Evolutionary conservation across 352 stramenopile species (phyloP).

Genomic region (Globisporangium nagaii): DNA sequence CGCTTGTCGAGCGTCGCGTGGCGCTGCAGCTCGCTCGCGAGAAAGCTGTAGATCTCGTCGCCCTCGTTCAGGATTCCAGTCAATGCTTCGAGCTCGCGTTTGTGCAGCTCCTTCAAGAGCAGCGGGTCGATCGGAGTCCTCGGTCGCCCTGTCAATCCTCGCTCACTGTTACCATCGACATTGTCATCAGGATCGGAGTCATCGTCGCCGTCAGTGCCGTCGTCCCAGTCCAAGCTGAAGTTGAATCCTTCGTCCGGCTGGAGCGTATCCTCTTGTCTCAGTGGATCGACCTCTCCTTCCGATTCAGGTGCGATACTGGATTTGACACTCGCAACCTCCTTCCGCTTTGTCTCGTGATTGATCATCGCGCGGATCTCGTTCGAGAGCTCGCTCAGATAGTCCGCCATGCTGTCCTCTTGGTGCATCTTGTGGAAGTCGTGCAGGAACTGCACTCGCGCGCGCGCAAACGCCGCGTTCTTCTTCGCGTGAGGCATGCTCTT

Average conservation of each 20-base stretch:
- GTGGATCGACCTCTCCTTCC: too few species aligned
- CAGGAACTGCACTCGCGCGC: slow-evolving; percentile 35
- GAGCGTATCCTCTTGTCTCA: neutral
- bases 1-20: slow-evolving; percentile 21
- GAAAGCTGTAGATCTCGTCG: slow-evolving; percentile 58
- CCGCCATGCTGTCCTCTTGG: slow-evolving; percentile 37
- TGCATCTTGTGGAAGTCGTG: slow-evolving; percentile 57
- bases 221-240: slow-evolving; percentile 18
- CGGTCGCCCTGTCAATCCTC: neutral
- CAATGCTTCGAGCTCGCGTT: slow-evolving; percentile 17
- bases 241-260: neutral
- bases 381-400: slow-evolving; percentile 39
- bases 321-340: neutral
- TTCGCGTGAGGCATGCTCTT: slow-evolving; percentile 17
- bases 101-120: slow-evolving; percentile 1
- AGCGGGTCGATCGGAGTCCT: slow-evolving; percentile 11
- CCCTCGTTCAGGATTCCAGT: slow-evolving; percentile 34
- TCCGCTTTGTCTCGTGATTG: neutral
- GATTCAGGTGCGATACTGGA: too few species aligned
- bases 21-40: slow-evolving; percentile 37
- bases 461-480: slow-evolving; percentile 37
- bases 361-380: slow-evolving; percentile 2
- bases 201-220: neutral
- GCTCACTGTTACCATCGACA: neutral
- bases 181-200: neutral